Base-by-base conservation (phyloP, 257 asterid species). In the Nicotiana obtusifolia region DNA sequence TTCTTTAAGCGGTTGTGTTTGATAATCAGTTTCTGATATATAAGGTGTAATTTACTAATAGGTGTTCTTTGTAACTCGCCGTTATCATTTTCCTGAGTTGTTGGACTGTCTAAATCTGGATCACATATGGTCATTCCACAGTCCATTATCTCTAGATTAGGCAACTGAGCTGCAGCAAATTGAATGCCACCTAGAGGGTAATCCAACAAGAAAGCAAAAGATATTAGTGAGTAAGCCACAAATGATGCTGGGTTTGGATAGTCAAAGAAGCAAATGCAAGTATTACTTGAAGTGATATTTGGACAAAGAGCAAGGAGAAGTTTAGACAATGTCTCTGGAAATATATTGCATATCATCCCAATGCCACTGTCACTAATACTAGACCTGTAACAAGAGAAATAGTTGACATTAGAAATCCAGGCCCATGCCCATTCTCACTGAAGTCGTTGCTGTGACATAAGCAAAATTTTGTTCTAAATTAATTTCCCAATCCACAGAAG, bases 241-340 rank as follows among this genome's bases (percentile, higher is more conserved):
- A 54, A 54, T 60, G 57, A 4, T 22, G 6, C 64, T 66, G 24
- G 15, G 10, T 22, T 41, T 75, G 16, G 44, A 75, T 75, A 13
- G 5, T 75, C 62, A 49, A 47, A 37, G 62, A 49, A 49, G 22
- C 62, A 24, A 60, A 44, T 54, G 35, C 31, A 64, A 56, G 54
- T 30, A 79, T 90, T 94, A 96, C 99, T 94, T 62, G 98, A 94
- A 81, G 98, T 94, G 86, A 94, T 92, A 84, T 93, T 94, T 80
- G 98, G 98, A 85, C 99, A 96, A 41, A 93, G 93, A 64, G 98
- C 97, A 54, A 96, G 97, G 82, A 96, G 93, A 84, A 94, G 97
- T 79, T 90, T 92, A n/a, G 92, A 87, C 82, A 96, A 78, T 59
- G 97, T 91, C 35, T 96, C 97, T 0, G 98, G 97, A 77, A 92